Conservation (phyloP, 2,329 filamentous ascomycete genomes). For the Arthrobotrys pseudoclavata region DNA sequence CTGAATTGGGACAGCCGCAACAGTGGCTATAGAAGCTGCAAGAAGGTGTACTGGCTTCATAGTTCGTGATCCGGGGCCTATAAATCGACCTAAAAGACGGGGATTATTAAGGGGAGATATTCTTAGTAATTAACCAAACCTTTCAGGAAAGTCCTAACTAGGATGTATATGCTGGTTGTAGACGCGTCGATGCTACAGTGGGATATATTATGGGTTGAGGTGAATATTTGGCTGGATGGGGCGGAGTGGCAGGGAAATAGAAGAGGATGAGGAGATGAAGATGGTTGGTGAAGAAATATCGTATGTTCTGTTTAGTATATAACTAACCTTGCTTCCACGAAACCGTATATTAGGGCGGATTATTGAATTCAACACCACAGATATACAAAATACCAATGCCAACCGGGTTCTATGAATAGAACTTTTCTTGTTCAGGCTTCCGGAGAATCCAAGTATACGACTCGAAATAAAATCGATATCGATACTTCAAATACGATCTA, state of each 20-base stretch:
- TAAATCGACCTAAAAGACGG: slow-evolving; percentile 6
- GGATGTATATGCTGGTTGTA: background rate
- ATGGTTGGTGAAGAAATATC: background rate
- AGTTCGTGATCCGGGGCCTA: background rate
- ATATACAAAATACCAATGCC: background rate
- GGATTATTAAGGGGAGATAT: background rate
- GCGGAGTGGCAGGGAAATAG: background rate
- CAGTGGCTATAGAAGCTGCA: slow-evolving; percentile 16
- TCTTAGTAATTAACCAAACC: background rate
- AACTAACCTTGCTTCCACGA: background rate
- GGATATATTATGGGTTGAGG: background rate
- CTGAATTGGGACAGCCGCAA: slow-evolving; percentile 8
- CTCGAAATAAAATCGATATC: background rate
- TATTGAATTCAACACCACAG: background rate
- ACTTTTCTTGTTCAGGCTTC: background rate
- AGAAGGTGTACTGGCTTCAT: slow-evolving; percentile 5
- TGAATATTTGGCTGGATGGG: background rate
- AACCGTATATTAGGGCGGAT: background rate
- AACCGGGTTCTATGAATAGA: background rate
- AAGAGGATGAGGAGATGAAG: background rate
- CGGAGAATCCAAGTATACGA: background rate
- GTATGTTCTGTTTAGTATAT: background rate
- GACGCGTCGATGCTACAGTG: too few species aligned
- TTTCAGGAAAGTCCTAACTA: background rate
- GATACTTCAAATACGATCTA: background rate